phyloP scores from a whole-genome alignment of 768 basidiomycete species.

The Leucocoprinus leucothites region DNA sequence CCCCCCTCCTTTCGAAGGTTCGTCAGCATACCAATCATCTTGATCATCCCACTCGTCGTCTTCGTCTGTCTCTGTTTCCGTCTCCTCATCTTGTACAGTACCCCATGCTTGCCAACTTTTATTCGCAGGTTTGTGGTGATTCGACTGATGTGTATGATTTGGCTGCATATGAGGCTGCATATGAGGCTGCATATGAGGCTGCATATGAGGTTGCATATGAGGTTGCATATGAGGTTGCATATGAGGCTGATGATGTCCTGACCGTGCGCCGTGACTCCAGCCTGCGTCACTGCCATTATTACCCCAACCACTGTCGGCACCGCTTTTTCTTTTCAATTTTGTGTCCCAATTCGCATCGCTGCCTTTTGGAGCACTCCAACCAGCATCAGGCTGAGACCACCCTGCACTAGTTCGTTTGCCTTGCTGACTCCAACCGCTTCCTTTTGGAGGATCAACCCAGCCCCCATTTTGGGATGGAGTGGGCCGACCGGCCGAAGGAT shows the following conservation, averaged over 20 bases:
- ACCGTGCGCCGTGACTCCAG: slow-evolving; percentile 10
- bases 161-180: slow-evolving; percentile 2
- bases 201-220: too few species aligned
- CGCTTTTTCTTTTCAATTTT: slow-evolving; percentile 1
- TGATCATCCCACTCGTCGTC: slow-evolving; percentile 15
- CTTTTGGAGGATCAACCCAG: neutral
- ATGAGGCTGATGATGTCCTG: slow-evolving; percentile 15
- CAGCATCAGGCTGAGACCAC: neutral
- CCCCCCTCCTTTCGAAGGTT: neutral
- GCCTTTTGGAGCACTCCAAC: neutral
- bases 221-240: too few species aligned
- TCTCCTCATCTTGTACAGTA: slow-evolving; percentile 9
- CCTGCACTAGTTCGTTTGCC: neutral
- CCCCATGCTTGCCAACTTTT: slow-evolving; percentile 31
- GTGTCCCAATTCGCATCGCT: neutral
- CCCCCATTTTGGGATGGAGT: neutral
- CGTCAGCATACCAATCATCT: slow-evolving; percentile 8
- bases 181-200: too few species aligned
- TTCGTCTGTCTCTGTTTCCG: slow-evolving; percentile 15
- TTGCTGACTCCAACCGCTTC: neutral
- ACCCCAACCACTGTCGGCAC: neutral
- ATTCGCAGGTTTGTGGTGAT: slow-evolving; percentile 18
- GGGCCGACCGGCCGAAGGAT: neutral
- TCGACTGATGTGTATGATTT: too few species aligned
- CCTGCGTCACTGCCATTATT: slow-evolving; percentile 3